Base-by-base conservation (phyloP, 345 rosid species). In the Moringa oleifera region DNA sequence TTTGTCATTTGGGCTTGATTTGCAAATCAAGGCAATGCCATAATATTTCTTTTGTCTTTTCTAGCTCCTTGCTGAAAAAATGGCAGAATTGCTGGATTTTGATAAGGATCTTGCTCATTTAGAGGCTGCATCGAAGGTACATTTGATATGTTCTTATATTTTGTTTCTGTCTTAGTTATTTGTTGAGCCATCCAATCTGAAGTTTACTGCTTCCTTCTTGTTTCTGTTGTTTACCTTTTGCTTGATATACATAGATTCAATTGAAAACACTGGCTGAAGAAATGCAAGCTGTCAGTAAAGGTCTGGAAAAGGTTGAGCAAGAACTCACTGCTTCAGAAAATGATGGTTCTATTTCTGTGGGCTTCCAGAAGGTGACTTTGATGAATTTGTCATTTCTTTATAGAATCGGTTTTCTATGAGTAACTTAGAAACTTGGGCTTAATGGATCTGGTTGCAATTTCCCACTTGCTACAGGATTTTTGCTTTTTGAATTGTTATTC, bases 71-170 rank as follows among this genome's bases (percentile, higher is more conserved):
- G 83, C 88, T 71, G 99, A 94, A 75, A 94, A 94, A 83, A 75
- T 94, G 92, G 89, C 96, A 0, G 96, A 86, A 68, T 70, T 94
- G 79, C 80, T 94, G 61, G 92, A 90, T 80, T 94, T 94, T 75
- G 84, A 79, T 51, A 90, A 85, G 82, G 97, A 82, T 76, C 95
- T 94, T 71, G 76, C 62, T 67, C 97, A 90, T 75, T 72, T 90
- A 63, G 99, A 90, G 81, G 86, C 95, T 78, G 97, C 99, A 52
- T 90, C 99, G 15, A 94, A 94, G 99, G 99, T 88, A 80, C 55
- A 58, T 37, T 63, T 31, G 7, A 41, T 24, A 28, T 18, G 4
- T 23, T 65, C 10, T 21, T 20, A 25, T 55, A 62, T 13, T 47
- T 63, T 24, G 20, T 41, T 17, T 41, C 62, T 62, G 70, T 52